Conservation (phyloP, 2,329 filamentous ascomycete species). For the Trichophyton schoenleinii region DNA sequence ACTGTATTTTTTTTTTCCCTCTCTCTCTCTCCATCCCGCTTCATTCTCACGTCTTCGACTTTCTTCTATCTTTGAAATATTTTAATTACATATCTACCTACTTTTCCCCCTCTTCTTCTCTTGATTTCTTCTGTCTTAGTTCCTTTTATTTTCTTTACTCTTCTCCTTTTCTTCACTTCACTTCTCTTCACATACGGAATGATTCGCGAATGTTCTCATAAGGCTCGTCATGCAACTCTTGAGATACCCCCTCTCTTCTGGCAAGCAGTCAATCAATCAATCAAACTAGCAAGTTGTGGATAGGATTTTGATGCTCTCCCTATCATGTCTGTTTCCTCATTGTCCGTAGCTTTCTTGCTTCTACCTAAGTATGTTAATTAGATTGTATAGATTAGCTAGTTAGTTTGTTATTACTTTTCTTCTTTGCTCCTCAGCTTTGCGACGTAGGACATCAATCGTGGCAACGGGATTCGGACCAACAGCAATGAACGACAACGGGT, state of each 20-base stretch:
- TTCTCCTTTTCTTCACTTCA: background rate
- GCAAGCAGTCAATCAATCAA: background rate
- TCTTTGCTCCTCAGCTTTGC: background rate
- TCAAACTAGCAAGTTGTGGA: background rate
- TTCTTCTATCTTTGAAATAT: background rate
- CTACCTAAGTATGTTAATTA: background rate
- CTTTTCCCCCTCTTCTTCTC: background rate
- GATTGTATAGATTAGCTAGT: background rate
- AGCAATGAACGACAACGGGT: background rate
- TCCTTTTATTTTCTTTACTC: background rate
- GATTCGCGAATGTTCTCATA: slow-evolving; percentile 2
- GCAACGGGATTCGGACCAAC: background rate
- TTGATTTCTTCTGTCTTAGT: background rate
- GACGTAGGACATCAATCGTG: background rate
- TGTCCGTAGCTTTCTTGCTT: background rate
- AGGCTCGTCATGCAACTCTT: slow-evolving; percentile 1
- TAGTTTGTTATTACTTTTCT: background rate
- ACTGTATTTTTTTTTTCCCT: background rate
- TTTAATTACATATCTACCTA: slow-evolving; percentile 1
- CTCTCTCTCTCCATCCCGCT: background rate
- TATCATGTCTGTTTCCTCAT: no score
- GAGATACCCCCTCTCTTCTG: background rate
- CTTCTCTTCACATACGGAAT: background rate
- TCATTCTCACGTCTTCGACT: no score
- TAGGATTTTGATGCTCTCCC: background rate